A percentile compares a stretch with the other conserved stretches of the same genome.
phyloP scores from a whole-genome alignment of 345 rosid species.

The Eucalyptus sp. region DNA sequence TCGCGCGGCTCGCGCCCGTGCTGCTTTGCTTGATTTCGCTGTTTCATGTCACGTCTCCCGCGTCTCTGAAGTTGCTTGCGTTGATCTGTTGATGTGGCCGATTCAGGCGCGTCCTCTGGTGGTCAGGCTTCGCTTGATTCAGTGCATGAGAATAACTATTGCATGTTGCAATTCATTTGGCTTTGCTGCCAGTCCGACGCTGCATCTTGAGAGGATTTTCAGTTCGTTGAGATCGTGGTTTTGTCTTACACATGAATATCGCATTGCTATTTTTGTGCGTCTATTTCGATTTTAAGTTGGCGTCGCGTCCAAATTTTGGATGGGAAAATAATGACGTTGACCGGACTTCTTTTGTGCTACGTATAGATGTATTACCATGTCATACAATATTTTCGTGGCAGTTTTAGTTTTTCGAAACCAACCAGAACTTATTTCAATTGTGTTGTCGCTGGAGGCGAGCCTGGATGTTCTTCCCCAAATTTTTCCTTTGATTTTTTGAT shows the following conservation, averaged over 20 bases:
- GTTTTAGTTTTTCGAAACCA: neutral
- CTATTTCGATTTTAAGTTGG: neutral
- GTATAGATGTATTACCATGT: neutral
- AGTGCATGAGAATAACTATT: neutral
- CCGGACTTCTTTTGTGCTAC: neutral
- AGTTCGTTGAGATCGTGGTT: neutral
- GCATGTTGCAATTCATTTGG: neutral
- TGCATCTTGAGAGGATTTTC: neutral
- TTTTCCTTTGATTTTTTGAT: neutral
- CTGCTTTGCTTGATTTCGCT: neutral
- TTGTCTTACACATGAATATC: neutral
- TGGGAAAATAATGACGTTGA: neutral
- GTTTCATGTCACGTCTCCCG: neutral
- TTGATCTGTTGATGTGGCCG: constrained; percentile 31
- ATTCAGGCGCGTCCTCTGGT: constrained; percentile 26
- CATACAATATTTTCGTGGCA: neutral
- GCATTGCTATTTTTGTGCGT: neutral
- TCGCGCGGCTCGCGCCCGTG: neutral
- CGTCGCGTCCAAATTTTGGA: neutral
- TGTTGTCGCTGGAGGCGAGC: neutral
- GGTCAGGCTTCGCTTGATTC: neutral
- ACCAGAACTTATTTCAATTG: neutral
- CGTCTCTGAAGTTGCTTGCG: neutral
- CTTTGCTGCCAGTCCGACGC: neutral
- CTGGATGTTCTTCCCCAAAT: neutral